Base-by-base conservation (phyloP, 257 asterid species). In the Prunella vulgaris region DNA sequence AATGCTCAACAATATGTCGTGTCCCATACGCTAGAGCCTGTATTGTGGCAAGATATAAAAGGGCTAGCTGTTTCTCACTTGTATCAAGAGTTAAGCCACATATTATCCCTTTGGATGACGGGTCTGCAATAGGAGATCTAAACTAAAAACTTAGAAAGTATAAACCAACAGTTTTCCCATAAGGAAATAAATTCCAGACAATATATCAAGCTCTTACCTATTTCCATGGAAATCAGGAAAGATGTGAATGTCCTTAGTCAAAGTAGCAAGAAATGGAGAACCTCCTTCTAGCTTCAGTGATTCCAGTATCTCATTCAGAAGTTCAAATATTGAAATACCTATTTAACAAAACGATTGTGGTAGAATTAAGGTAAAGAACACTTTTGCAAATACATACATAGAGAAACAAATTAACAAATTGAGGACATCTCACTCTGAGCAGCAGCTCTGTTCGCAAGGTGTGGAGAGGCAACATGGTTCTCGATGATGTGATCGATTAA, bases 111-210 rank as follows among this genome's bases (percentile, higher is more conserved):
- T 89, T 93, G 2, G 96, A 89, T 40, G 76, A 70, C 52, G 99
- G 99, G 79, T 93, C 99, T 80, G 99, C 97, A 83, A 88, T 71
- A 21, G 99, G 99, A 69, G 99, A 93, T 83, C 99, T 93, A 80
- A 75, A 76, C 72, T 53, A 81, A 72, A 77, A 77, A 58, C 49
- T 77, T 60, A 77, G 72, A 49, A 33, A 69, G 58, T 61, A 69
- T 60, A 75, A 25, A 33, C 18, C 46, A 69, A 65, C 70, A 70
- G 20, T 8, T 62, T 42, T 15, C 33, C 15, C 68, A 62, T 14
- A 35, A 60, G 35, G 66, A 32, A 56, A 68, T 35, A 2, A 27
- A 27, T 4, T 42, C 28, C 33, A 10, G 53, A 49, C 27, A 32
- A 71, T 64, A 35, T 66, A 57, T 64, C 38, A 32, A 44, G 71